Percentiles rank a stretch among this genome's conserved stretches.
Conservation (phyloP, 129 eudicot genomes). For the Rutidosis leptorrhynchoides region DNA sequence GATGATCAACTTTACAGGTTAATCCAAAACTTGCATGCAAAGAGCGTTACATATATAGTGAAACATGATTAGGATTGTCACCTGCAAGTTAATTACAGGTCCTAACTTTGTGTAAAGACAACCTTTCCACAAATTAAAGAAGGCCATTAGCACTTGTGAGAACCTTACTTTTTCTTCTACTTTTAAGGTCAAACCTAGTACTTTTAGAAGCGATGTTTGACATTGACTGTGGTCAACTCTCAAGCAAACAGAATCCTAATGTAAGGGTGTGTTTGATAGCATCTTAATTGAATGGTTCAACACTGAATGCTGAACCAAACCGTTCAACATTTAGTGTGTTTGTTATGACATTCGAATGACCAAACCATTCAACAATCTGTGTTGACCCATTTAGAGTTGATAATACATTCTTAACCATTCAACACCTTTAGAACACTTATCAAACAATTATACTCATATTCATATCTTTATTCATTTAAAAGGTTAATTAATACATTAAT, state of each 20-base stretch:
- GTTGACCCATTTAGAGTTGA: too few relatives aligned
- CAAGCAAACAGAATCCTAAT: not conserved
- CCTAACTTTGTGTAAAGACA: slow-evolving; percentile 18
- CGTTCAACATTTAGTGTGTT: too few relatives aligned
- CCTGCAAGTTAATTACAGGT: slow-evolving; percentile 12
- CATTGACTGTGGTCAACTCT: not conserved
- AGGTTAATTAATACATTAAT: too few relatives aligned
- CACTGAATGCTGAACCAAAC: too few relatives aligned
- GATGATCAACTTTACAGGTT: slow-evolving; percentile 1
- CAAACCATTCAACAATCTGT: too few relatives aligned
- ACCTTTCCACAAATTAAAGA: not conserved
- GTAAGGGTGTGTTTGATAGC: too few relatives aligned
- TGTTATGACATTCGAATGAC: too few relatives aligned
- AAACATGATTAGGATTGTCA: slow-evolving; percentile 21
- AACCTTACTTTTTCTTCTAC: slow-evolving; percentile 14
- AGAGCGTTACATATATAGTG: not conserved
- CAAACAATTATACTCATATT: too few relatives aligned
- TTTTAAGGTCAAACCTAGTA: slow-evolving; percentile 17
- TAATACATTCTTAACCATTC: too few relatives aligned
- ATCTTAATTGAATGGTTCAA: too few relatives aligned
- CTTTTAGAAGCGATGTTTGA: slow-evolving; percentile 8
- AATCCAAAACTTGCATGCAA: not conserved
- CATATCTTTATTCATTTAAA: too few relatives aligned
- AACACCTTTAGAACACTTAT: too few relatives aligned
- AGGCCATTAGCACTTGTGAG: slow-evolving; percentile 2